Evolutionary conservation across 1,139 yeast species (phyloP), one percentile per base, ranked within the genome.

Genomic region (Candida sp.): DNA sequence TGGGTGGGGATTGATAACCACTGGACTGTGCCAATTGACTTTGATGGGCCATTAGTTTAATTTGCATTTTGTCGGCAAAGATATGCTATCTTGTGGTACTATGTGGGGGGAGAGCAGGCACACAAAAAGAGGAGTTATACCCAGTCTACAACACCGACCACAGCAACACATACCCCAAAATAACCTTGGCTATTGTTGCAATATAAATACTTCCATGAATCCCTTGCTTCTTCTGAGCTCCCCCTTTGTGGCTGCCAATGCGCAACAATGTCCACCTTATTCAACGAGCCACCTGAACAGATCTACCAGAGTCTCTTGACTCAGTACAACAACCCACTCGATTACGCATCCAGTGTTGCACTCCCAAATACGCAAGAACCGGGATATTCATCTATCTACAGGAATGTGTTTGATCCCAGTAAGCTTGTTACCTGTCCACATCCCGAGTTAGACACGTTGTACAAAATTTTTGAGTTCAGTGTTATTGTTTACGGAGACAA

Each of bases 301-400:
- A 49, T 58, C 26, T 22, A 35, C 17, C 39, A 48, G 26, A 47
- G 51, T 4, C 42, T 58, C 12, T 17, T 39, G 8, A 43, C 42
- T 7, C 22, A 49, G n/a, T 56, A 55, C 4, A 9, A 51, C 9
- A 55, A 54, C 31, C 50, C 48, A 30, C 41, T 23, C 7, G n/a
- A 27, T 12, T 30, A 22, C 11, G 33, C 46, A 25, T 41, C 42
- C 35, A 53, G 71, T 4, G 62, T 71, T 22, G 26, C 35, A 5
- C 31, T 44, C 12, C 30, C 47, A 7, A 37, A 46, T 26, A 56
- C 85, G 44, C 66, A 66, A 50, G 63, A 61, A 54, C 69, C 72
- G 1, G 88, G 89, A 1, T 79, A 63, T 61, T 82, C 89, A 11
- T 68, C 80, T 2, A 60, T 83, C 40, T 86, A 80, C 64, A 69